These are phyloP conservation scores for Filobasidium wieringae DNA, from an alignment of 768 basidiomycete genomes.

Conservation along the genomic window DNA sequence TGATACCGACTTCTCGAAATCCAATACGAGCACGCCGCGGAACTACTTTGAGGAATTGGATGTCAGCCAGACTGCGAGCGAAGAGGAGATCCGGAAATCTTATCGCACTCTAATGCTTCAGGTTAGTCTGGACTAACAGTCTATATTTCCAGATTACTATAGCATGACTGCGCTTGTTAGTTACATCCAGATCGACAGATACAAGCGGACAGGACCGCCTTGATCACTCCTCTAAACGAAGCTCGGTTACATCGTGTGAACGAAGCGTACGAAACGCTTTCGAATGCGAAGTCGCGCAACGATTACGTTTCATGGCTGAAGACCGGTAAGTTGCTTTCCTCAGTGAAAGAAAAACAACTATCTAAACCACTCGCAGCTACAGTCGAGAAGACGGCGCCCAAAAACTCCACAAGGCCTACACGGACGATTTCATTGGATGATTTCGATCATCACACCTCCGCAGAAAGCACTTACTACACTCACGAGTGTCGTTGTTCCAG, in stretches of 20 bases:
- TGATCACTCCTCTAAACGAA: neutral
- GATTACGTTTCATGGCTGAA: neutral
- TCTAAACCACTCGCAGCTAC: neutral
- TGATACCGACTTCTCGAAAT: no score
- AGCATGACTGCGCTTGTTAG: neutral
- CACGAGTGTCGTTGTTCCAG: conserved; percentile 39
- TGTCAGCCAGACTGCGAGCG: neutral
- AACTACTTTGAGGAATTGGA: neutral
- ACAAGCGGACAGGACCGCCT: neutral
- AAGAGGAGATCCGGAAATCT: conserved; percentile 1
- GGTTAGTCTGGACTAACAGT: conserved; percentile 6
- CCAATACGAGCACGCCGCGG: no score
- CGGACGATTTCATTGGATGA: conserved; percentile 9
- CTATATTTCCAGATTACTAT: neutral
- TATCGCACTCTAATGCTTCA: conserved; percentile 5
- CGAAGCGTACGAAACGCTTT: conserved; percentile 7
- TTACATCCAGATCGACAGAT: neutral
- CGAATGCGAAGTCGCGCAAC: neutral
- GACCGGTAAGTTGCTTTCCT: neutral
- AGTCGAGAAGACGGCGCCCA: no score
- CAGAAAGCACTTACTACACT: conserved; percentile 28
- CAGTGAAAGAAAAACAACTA: neutral
- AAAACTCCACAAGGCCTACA: neutral
- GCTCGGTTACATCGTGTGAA: neutral
- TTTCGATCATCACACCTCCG: conserved; percentile 1